Percentiles rank a stretch among this genome's conserved stretches.
phyloP scores from a whole-genome alignment of 2,329 filamentous ascomycete genomes.

The Botrytis elliptica region DNA sequence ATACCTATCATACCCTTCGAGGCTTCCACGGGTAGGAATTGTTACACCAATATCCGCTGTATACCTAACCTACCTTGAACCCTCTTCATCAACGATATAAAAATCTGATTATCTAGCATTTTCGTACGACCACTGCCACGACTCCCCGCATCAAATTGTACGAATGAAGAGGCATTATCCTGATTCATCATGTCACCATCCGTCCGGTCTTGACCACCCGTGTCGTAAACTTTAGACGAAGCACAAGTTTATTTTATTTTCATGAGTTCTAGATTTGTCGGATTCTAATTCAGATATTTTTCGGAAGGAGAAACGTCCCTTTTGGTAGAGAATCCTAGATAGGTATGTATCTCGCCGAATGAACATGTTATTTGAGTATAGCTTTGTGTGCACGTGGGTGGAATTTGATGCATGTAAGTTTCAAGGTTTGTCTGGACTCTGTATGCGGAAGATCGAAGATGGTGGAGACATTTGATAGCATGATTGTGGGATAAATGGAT shows the following conservation, averaged over 20 bases:
- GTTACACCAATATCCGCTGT: constrained; percentile 17
- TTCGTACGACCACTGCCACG: constrained; percentile 17
- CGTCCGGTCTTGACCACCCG: not conserved
- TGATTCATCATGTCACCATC: not conserved
- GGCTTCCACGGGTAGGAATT: constrained; percentile 12
- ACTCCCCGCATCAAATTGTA: not conserved
- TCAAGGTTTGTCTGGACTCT: not conserved
- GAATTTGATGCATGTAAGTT: constrained; percentile 13
- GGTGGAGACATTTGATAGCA: not conserved
- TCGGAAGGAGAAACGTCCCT: not conserved
- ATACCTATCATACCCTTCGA: constrained; percentile 1
- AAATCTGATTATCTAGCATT: constrained; percentile 20
- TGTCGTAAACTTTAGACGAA: not conserved
- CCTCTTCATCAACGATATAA: not conserved
- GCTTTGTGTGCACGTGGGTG: constrained; percentile 6
- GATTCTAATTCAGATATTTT: not conserved
- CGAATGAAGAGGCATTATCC: not conserved
- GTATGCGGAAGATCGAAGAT: constrained; percentile 13
- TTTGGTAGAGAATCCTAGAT: not conserved
- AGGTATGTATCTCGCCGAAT: not conserved
- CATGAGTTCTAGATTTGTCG: not conserved
- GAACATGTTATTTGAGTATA: not conserved
- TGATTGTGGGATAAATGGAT: constrained; percentile 10
- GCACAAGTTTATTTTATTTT: not conserved
- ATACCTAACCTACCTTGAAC: no score